phyloP scores from a whole-genome alignment of 1,284 basidiomycete species.

The Schizophyllum amplum region DNA sequence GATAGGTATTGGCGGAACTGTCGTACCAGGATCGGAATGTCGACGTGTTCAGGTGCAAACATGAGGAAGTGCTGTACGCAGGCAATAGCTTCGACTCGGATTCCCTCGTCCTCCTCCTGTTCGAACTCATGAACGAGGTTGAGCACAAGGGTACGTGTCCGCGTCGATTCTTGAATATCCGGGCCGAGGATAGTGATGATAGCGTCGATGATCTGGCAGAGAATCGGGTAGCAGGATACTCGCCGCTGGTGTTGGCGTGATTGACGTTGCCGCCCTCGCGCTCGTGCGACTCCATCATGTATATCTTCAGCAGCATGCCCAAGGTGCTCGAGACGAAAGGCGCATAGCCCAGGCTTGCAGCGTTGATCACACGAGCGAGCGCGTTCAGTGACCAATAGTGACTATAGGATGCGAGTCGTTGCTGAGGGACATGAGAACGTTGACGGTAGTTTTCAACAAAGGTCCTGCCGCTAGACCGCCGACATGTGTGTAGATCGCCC shows the following conservation, averaged over 20 bases:
- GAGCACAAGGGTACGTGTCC: constrained; percentile 77
- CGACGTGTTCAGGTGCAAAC: constrained; percentile 82
- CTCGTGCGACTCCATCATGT: constrained; percentile 89
- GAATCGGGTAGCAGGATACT: constrained; percentile 88
- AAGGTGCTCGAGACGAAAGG: constrained; percentile 86
- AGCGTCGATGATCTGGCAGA: constrained; percentile 89
- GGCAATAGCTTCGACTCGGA: constrained; percentile 90
- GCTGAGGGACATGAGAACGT: constrained; percentile 91
- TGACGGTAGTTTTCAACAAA: constrained; percentile 92
- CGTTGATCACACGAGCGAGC: constrained; percentile 81
- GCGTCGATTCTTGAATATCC: constrained; percentile 84
- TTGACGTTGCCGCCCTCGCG: constrained; percentile 83
- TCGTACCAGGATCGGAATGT: constrained; percentile 71
- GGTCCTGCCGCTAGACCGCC: constrained; percentile 92
- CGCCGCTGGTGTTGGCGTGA: constrained; percentile 84
- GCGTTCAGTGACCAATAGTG: constrained; percentile 91
- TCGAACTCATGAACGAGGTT: constrained; percentile 85
- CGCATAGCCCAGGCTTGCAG: constrained; percentile 88
- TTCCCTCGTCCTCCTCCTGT: constrained; percentile 80
- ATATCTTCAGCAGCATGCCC: constrained; percentile 87
- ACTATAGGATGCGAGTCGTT: constrained; percentile 97
- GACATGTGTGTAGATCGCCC: constrained; percentile 89
- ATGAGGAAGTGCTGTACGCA: constrained; percentile 96
- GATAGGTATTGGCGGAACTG: constrained; percentile 72
- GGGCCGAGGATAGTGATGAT: constrained; percentile 93